Base-by-base conservation (phyloP, 805 yeast species). In the Candida qinlingensis region DNA sequence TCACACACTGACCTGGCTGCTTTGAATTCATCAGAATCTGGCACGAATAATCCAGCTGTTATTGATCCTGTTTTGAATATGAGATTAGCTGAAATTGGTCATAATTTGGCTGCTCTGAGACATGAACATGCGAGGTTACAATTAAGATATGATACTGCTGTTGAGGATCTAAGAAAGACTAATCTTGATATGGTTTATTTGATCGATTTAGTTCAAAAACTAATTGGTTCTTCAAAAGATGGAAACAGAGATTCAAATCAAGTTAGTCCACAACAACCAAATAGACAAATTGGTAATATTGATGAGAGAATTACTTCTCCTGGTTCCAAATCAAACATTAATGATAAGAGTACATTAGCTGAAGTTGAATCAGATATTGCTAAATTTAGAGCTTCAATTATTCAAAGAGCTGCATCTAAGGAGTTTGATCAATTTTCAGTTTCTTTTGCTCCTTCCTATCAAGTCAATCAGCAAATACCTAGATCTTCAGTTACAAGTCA, bases 161-260 rank as follows among this genome's bases (percentile, higher is more conserved):
- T 66, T 33, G 77, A 74, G 5, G 81, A 79, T 43, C 57, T 78
- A 49, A 72, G 74, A 36, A 69, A 70, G 46, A 70, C 76, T 13
- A 80, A 79, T 55, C 57, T 71, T 46, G 88, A 82, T 54, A 68
- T 79, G 64, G 74, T 80, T 3, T 71, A 71, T 37, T 50, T 81
- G 7, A 55, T 81, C 9, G 86, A 80, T 26, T 57, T 75, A 42
- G 60, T 74, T 38, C 76, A 73, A 45, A 63, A 54, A 30, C 36
- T 63, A 12, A 57, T 48, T 41, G 51, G 36, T 44, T 55, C 45
- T 42, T 60, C 46, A 57, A 35, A 19, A 11, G 33, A 27, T 19
- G 31, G 42, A 62, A 13, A 43, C 37, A 26, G 37, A 26, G 42
- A 44, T 5, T n/a, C 28, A 6, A 13, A 30, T 10, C 26, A 19